Evolutionary conservation across 148 eudicot genomes (phyloP), one percentile per base, ranked within the genome.

Genomic region (Camellia lanceoleosa): DNA sequence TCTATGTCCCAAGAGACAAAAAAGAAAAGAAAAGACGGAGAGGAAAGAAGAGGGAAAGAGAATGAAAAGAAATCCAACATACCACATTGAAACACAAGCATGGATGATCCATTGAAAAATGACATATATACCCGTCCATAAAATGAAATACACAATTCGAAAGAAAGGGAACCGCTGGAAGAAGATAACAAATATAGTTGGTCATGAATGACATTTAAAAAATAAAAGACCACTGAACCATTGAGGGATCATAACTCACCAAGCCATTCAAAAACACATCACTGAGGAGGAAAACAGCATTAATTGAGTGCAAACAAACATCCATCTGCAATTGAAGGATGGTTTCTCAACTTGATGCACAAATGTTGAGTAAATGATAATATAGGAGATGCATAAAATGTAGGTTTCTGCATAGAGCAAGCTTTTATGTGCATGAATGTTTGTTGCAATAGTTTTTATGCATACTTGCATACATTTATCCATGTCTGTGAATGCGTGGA

Each of bases 91-190:
- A 74, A 88, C 80, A 79, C 88, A 91, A 79, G 84, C 88, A 84
- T 96, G 99, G 77, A 87, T 55, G 80, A 92, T 90, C 99, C 99
- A 96, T 77, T 96, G 98, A 90, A 82, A 86, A 77, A 91, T 79
- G 79, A 96, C 91, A 77, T 86, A 96, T 18, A 75, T 67, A 62
- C 83, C 80, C 16, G 95, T 93, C 94, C 92, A 91, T 70, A 90
- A 54, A 68, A 89, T 77, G 55, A 96, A 92, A 84, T 96, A 96
- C 47, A 86, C 88, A 62, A 92, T 54, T 46, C 99, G 92, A 84
- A 93, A 96, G 83, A 92, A 81, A 51, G 98, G 96, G 71, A 90
- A 92, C 64, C 89, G 83, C 98, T 94, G 92, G 56, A 72, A 84
- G 43, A 19, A 80, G 83, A 72, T 68, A 64, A 68, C 3, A 54